These are phyloP conservation scores for Jaapia argillacea DNA, from an alignment of 768 basidiomycete genomes.

Conservation along the genomic window DNA sequence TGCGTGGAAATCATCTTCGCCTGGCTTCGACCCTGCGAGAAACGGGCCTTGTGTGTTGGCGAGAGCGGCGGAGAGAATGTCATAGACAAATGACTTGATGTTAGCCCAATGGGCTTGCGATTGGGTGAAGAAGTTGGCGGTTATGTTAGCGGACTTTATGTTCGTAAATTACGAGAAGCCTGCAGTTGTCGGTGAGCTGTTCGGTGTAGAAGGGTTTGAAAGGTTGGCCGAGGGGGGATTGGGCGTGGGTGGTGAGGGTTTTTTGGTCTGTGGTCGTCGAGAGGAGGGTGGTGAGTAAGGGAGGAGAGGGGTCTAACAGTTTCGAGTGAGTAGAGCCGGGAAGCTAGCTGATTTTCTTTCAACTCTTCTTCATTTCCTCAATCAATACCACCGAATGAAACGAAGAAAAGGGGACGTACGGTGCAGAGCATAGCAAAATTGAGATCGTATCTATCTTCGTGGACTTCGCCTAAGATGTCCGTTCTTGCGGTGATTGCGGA, in stretches of 20 bases:
- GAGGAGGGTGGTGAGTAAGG: background rate
- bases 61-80: slow-evolving; percentile 29
- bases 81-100: slow-evolving; percentile 26
- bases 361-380: slow-evolving; percentile 37
- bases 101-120: slow-evolving; percentile 29
- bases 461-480: no score
- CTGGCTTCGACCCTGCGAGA: slow-evolving; percentile 34
- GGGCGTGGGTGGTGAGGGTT: slow-evolving; percentile 26
- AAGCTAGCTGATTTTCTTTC: slow-evolving; percentile 23
- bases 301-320: slow-evolving; percentile 27
- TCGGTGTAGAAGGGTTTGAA: slow-evolving; percentile 33
- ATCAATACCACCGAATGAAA: no score
- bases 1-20: slow-evolving; percentile 48
- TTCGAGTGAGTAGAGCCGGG: slow-evolving; percentile 22
- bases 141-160: slow-evolving; percentile 23
- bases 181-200: slow-evolving; percentile 30
- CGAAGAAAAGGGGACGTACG: slow-evolving; percentile 19
- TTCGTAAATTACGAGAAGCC: slow-evolving; percentile 30
- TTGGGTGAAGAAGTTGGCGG: slow-evolving; percentile 26
- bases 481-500: no score
- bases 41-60: slow-evolving; percentile 28
- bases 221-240: slow-evolving; percentile 21
- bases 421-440: slow-evolving; percentile 37
- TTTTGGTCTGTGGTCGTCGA: slow-evolving; percentile 38
- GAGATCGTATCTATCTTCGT: slow-evolving; percentile 37